Evolutionary conservation across 2,329 filamentous ascomycete species (phyloP).

Genomic region (Gliomastix tumulicola): DNA sequence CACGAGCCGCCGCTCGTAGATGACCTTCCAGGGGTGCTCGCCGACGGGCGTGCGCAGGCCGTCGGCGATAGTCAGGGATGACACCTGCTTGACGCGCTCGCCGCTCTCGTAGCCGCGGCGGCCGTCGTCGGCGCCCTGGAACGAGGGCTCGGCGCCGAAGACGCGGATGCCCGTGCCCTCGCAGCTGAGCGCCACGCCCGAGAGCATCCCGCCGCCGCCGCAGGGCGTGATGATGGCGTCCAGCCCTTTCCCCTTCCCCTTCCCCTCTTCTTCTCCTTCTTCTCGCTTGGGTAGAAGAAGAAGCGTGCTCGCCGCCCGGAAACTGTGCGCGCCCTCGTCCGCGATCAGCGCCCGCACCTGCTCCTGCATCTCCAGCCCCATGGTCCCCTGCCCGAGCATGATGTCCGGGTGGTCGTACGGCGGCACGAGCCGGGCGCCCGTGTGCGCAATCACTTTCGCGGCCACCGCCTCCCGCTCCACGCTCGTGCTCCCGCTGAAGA

Average conservation of each 20-base stretch:
- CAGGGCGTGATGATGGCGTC: slow-evolving; percentile 76
- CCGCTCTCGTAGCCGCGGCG: slow-evolving; percentile 61
- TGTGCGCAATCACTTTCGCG: slow-evolving; percentile 58
- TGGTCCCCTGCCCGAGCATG: slow-evolving; percentile 87
- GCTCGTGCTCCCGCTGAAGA: slow-evolving; percentile 77
- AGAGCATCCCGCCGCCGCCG: slow-evolving; percentile 83
- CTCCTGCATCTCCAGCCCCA: slow-evolving; percentile 72
- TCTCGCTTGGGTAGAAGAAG: slow-evolving; percentile 8
- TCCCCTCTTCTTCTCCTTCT: background rate
- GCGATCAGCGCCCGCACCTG: slow-evolving; percentile 56
- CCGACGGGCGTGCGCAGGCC: slow-evolving; percentile 82
- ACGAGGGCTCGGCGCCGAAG: slow-evolving; percentile 81
- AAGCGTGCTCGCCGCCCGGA: slow-evolving; percentile 8
- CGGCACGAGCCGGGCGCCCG: slow-evolving; percentile 73
- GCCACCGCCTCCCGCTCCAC: slow-evolving; percentile 76
- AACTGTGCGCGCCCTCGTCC: slow-evolving; percentile 8
- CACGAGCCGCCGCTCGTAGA: slow-evolving; percentile 66
- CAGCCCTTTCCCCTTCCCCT: slow-evolving; percentile 30
- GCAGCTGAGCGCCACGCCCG: slow-evolving; percentile 72
- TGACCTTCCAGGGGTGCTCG: slow-evolving; percentile 65
- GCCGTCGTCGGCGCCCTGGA: slow-evolving; percentile 79
- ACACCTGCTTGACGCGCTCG: slow-evolving; percentile 59
- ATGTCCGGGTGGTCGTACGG: slow-evolving; percentile 92
- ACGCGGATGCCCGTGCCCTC: slow-evolving; percentile 66
- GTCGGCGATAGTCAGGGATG: slow-evolving; percentile 78